Evolutionary conservation across 441 rosid species (phyloP), one percentile per base, ranked within the genome.

Genomic region (Eruca vesicaria): DNA sequence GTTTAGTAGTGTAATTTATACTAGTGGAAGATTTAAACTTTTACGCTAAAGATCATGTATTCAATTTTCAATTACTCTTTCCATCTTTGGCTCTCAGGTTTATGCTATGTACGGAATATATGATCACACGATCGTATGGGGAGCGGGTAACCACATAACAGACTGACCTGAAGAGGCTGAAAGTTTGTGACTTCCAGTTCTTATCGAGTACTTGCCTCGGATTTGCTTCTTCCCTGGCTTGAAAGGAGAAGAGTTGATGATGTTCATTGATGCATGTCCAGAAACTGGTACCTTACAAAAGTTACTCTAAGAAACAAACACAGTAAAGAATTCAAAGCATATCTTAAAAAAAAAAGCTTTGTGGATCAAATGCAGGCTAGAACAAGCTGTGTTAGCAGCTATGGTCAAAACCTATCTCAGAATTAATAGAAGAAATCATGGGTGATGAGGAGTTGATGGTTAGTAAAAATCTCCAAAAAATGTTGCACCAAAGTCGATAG

Each of bases 161-260:
- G 81, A 82, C 89, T 53, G 84, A 88, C 76, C 65, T 89, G 74
- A 84, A 78, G 75, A 71, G 69, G 48, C 79, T 90, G 77, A 78
- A 91, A 90, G 97, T 91, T 71, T 43, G 75, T 53, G 11, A 7
- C 65, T 66, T 67, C 11, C 21, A 10, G n/a, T n/a, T n/a, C n/a
- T n/a, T n/a, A n/a, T n/a, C n/a, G n/a, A n/a, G n/a, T n/a, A n/a
- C 5, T 56, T 91, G 61, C 96, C 94, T 15, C 83, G 92, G 56
- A 90, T 94, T 48, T 90, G 97, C 87, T 81, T 91, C 82, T 83
- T 92, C 38, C 92, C 97, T 57, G 98, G 96, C 65, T 91, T 90
- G 63, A 88, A 79, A 10, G 97, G 98, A 74, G 98, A 94, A 80
- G 98, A 94, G 82, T 88, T 85, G 88, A 90, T 89, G 90, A 94